These are phyloP conservation scores for Schwanniomyces vanrijiae DNA, from an alignment of 805 yeast species.

Conservation along the genomic window DNA sequence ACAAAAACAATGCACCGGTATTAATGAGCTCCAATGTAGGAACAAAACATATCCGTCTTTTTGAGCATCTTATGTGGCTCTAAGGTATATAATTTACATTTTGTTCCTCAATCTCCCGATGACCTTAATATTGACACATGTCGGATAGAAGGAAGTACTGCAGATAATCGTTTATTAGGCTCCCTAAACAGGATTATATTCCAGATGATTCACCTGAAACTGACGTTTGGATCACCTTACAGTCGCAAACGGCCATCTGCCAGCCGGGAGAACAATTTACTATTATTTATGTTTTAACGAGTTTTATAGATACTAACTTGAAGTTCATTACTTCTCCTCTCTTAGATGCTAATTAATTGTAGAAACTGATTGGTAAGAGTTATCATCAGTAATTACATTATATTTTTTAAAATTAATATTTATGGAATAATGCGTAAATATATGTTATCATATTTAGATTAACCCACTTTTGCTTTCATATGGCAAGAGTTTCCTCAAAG, in stretches of 20 bases:
- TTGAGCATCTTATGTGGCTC: background rate
- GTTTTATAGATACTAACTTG: background rate
- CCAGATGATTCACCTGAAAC: background rate
- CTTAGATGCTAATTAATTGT: too few relatives aligned
- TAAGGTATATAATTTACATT: background rate
- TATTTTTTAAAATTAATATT: too few relatives aligned
- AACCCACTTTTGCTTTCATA: too few relatives aligned
- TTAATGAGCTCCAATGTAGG: background rate
- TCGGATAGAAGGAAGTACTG: constrained; percentile 8
- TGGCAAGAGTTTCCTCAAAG: too few relatives aligned
- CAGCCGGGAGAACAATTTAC: background rate
- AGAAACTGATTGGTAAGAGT: too few relatives aligned
- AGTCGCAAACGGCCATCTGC: background rate
- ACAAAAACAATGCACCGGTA: background rate
- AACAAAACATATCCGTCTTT: background rate
- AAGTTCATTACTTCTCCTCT: background rate
- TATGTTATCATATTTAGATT: too few relatives aligned
- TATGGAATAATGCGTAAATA: too few relatives aligned
- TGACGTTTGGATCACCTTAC: background rate
- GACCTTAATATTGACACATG: background rate
- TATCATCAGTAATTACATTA: too few relatives aligned
- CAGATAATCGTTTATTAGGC: background rate
- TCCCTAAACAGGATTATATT: background rate
- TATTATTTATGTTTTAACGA: background rate
- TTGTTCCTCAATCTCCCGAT: constrained; percentile 2